Base-by-base conservation (phyloP, 352 stramenopile species). In the Halophytophthora batemanensis region DNA sequence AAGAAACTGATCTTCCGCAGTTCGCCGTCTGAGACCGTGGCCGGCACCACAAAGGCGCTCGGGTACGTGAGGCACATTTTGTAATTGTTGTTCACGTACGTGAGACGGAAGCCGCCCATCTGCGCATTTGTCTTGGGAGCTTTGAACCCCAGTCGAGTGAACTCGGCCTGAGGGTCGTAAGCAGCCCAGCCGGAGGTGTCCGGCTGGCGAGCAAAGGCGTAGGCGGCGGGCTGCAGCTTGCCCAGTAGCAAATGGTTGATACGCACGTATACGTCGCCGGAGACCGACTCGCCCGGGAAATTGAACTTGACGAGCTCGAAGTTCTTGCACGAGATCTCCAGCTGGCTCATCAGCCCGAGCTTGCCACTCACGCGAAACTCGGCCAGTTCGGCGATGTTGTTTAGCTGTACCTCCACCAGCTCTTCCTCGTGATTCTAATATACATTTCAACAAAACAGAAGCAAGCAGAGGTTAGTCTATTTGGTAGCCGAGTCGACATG, bases 1-100 rank as follows among this genome's bases (percentile, higher is more conserved):
- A 98, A 99, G 41, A 79, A 63, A 25, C 76, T 86, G 10, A 97
- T 93, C 34, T 89, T 86, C 29, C 74, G 66, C 17, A 98, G 54
- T 21, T 98, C 87, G 6, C 78, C 89, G 51, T 98, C 96, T n/a
- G 91, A 90, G 6, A 99, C 72, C 0, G 81, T 76, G 0, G 86
- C 73, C 10, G 96, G 96, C 2, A 98, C 94, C 11, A 97, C 72
- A 29, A 99, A 82, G 0, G 61, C 52, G 25, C 56, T 78, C 0
- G 87, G 87, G 47, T 96, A 96, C 1, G 84, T 95, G 2, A 82
- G 72, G 15, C 68, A 87, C 45, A 96, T 71, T 36, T 87, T 89
- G 62, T 89, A 90, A 40, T 79, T 81, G 41, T 56, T 79, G 66
- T 94, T 94, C 46, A 89, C 61, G 37, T 69, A 51, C 5, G 81